Percentiles rank a stretch among this genome's conserved stretches.
phyloP scores from a whole-genome alignment of 2,329 filamentous ascomycete species.

The Fusarium solani-melongenae region DNA sequence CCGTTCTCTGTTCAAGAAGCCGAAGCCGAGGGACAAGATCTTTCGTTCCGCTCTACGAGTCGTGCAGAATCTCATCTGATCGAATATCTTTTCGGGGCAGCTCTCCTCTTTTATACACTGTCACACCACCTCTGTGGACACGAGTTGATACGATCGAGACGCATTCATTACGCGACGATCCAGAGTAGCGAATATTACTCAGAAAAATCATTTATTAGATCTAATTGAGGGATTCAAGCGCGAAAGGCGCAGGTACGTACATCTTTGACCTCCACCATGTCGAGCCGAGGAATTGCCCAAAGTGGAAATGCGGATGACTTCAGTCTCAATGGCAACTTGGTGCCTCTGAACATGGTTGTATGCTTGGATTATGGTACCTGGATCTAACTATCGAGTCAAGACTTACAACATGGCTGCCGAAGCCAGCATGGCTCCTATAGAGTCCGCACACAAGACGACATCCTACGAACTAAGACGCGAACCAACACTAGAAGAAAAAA shows the following conservation, averaged over 20 bases:
- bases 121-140: background rate
- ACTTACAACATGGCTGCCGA: slow-evolving; percentile 23
- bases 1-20: background rate
- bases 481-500: slow-evolving; percentile 46
- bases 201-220: slow-evolving; percentile 10
- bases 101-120: background rate
- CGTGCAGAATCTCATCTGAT: slow-evolving; percentile 1
- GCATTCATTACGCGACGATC: background rate
- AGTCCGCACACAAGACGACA: background rate
- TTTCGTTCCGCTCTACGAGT: background rate
- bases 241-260: slow-evolving; percentile 4
- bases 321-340: background rate
- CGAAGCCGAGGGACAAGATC: background rate
- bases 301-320: slow-evolving; percentile 9
- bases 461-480: slow-evolving; percentile 32
- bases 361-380: background rate
- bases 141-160: background rate
- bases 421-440: slow-evolving; percentile 1
- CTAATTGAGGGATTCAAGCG: slow-evolving; percentile 12
- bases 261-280: background rate
- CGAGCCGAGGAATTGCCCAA: slow-evolving; percentile 11
- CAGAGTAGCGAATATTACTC: slow-evolving; percentile 1
- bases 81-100: background rate
- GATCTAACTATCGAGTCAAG: background rate
- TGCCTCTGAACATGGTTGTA: background rate